Evolutionary conservation across 148 eudicot species (phyloP).

Genomic region (Fagopyrum homotropicum): DNA sequence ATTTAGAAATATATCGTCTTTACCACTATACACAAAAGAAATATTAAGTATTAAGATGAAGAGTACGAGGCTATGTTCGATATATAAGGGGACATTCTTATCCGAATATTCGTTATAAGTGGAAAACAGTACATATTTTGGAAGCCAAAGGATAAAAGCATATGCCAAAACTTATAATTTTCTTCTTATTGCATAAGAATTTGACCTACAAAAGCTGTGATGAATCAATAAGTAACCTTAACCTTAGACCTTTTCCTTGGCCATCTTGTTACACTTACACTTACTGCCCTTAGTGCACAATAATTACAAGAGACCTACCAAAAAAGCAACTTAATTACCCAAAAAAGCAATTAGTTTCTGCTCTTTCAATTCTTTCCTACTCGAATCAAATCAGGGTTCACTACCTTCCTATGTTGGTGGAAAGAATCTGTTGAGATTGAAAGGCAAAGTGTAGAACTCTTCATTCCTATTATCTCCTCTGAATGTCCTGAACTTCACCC

Average conservation of each 20-base stretch:
- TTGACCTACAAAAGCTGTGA: neutral
- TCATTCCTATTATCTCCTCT: conserved; percentile 93
- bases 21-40: too few species aligned
- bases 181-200: conserved; percentile 1
- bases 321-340: neutral
- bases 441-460: conserved; percentile 95
- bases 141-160: neutral
- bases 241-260: neutral
- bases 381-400: neutral
- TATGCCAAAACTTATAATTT: neutral
- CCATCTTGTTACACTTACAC: neutral
- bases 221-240: neutral
- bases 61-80: neutral
- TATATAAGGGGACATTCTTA: neutral
- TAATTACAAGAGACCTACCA: neutral
- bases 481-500: conserved; percentile 95
- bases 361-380: neutral
- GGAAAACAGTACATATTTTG: conserved; percentile 78
- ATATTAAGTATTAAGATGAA: too few species aligned
- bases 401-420: conserved; percentile 38
- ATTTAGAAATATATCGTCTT: too few species aligned
- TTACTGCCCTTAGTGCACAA: neutral
- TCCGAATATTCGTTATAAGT: conserved; percentile 32
- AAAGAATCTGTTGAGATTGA: conserved; percentile 95
- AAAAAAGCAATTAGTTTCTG: neutral